Percentiles rank a stretch among this genome's conserved stretches.
These are phyloP conservation scores for Kockovaella imperatae DNA, from an alignment of 768 basidiomycete genomes.

Conservation along the genomic window DNA sequence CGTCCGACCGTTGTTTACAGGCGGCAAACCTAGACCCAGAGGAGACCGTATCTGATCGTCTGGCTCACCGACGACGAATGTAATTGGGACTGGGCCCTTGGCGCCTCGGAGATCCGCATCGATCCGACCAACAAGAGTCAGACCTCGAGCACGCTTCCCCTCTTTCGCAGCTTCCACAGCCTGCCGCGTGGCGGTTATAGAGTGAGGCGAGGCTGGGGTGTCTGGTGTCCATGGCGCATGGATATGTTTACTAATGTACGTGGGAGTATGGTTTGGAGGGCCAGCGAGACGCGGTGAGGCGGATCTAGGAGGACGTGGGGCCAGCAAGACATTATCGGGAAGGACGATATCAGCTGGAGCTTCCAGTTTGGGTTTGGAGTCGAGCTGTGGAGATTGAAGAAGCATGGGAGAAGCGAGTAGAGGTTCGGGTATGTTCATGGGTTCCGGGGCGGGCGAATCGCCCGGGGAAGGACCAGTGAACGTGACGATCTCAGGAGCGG, in stretches of 20 bases:
- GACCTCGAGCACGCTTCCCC: constrained; percentile 16
- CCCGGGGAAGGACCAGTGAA: no score
- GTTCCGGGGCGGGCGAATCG: no score
- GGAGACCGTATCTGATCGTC: neutral
- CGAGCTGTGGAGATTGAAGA: no score
- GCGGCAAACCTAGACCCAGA: constrained; percentile 23
- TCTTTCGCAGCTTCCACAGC: constrained; percentile 29
- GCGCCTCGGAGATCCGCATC: constrained; percentile 34
- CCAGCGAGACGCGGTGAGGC: neutral
- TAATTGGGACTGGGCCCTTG: constrained; percentile 40
- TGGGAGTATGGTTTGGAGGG: neutral
- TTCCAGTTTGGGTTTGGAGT: neutral
- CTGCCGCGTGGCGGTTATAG: constrained; percentile 24
- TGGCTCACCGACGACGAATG: constrained; percentile 31
- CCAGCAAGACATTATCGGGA: neutral
- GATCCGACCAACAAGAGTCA: constrained; percentile 39
- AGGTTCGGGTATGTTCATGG: no score
- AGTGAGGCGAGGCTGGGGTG: constrained; percentile 32
- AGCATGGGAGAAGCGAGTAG: no score
- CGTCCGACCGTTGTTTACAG: constrained; percentile 1
- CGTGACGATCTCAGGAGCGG: no score
- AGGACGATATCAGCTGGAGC: neutral
- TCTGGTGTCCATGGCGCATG: constrained; percentile 6
- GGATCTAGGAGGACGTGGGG: neutral
- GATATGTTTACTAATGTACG: neutral